phyloP scores from a whole-genome alignment of 257 asterid species.

The Petunia secreta region DNA sequence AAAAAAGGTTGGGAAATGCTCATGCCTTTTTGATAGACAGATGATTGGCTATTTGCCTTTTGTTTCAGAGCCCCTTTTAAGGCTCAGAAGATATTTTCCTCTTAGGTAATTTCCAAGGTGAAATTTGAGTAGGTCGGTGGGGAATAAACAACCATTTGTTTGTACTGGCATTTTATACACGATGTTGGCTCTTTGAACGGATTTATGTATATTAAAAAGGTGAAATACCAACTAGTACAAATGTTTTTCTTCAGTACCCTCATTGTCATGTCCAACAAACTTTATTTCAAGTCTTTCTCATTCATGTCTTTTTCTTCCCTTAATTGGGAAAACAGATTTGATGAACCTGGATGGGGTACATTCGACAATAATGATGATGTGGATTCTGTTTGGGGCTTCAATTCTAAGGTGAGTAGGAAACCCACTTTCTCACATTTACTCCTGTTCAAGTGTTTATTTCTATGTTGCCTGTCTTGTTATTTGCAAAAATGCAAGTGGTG shows the following conservation, averaged over 20 bases:
- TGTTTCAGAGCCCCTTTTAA: background rate
- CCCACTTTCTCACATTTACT: background rate
- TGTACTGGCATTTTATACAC: slow-evolving; percentile 7
- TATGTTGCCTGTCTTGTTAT: slow-evolving; percentile 25
- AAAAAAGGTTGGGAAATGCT: slow-evolving; percentile 13
- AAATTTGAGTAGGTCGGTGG: slow-evolving; percentile 2
- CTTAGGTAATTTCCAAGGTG: background rate
- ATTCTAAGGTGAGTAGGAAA: slow-evolving; percentile 66
- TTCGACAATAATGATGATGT: slow-evolving; percentile 88
- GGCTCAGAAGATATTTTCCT: background rate
- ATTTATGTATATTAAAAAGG: background rate
- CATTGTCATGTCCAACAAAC: background rate
- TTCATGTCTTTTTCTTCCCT: slow-evolving; percentile 30
- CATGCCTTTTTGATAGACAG: background rate
- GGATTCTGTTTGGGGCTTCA: slow-evolving; percentile 99
- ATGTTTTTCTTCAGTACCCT: slow-evolving; percentile 13
- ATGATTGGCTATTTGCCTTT: background rate
- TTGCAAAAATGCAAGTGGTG: slow-evolving; percentile 10
- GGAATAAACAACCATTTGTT: slow-evolving; percentile 24
- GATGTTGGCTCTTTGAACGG: background rate
- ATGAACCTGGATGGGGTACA: slow-evolving; percentile 83
- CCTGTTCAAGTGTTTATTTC: slow-evolving; percentile 26
- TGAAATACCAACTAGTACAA: background rate
- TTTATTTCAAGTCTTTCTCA: background rate
- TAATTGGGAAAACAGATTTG: slow-evolving; percentile 60